Evolutionary conservation across 2,329 filamentous ascomycete species (phyloP), one percentile per base, ranked within the genome.

Genomic region (Iodosphaeria phyllophila): DNA sequence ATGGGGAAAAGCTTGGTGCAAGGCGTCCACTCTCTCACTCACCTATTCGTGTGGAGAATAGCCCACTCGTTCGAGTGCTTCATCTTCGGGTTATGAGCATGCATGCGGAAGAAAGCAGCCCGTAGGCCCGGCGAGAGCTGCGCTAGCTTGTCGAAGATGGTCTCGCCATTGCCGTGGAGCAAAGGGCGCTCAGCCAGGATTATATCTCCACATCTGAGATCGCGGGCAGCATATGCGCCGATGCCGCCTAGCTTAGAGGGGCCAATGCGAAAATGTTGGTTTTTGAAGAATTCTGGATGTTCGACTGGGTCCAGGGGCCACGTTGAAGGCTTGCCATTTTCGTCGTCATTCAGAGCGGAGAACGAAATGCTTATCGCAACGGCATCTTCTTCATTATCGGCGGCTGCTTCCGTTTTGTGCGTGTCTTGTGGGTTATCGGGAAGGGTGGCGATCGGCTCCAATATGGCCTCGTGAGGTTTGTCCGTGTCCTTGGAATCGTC

Each of bases 11-110:
- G 16, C 8, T 8, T 13, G 7, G 9, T 5, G 11, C 8, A 16
- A 16, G 17, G 13, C 18, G 17, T 8, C 6, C 3, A 13, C 3
- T 12, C 8, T 8, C 5, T 7, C 15, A 41, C 54, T 40, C 39
- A 63, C 58, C 51, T 46, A 30, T 65, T 64, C 0, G 58, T 58
- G 13, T 37, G 39, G 42, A 52, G 56, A 12, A 60, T 48, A 4
- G 48, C 49, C 14, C 48, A 39, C 2, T 54, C 28, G 8, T 16
- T 34, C 34, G 25, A 47, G 39, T 18, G 32, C 27, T 29, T 48
- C 39, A 13, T 35, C 30, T 9, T 40, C 30, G 8, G 16, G 12
- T 38, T 30, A 28, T 50, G 47, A 0, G 42, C 44, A 20, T 54
- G 44, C 4, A 67, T 47, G 2, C 42, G 40, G 6, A 50, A 24